A percentile compares a stretch with the other conserved stretches of the same genome.
phyloP scores from a whole-genome alignment of 257 asterid species.

The Buddleja alternifolia region DNA sequence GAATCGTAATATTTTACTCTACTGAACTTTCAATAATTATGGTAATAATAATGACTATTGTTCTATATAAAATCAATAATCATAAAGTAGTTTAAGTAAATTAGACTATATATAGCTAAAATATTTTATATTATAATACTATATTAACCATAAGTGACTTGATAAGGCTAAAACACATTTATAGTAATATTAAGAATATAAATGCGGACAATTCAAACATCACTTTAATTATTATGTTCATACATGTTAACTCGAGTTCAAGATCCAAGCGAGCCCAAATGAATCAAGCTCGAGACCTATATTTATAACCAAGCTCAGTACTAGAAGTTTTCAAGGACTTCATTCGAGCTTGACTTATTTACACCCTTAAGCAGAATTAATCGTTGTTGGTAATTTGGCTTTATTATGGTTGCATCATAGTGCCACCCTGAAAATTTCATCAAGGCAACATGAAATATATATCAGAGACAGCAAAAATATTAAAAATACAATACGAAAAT shows the following conservation, averaged over 20 bases:
- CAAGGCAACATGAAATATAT: not conserved
- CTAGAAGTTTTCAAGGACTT: not conserved
- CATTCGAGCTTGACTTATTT: not conserved
- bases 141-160: too few relatives aligned
- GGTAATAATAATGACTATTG: too few relatives aligned
- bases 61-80: too few relatives aligned
- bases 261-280: not conserved
- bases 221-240: not conserved
- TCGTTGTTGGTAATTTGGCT: not conserved
- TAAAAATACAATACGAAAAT: not conserved
- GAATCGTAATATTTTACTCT: too few relatives aligned
- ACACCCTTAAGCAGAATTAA: not conserved
- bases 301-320: too few relatives aligned
- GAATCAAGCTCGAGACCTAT: not conserved
- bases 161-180: too few relatives aligned
- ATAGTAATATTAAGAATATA: not conserved
- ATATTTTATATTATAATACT: too few relatives aligned
- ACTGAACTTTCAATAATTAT: too few relatives aligned
- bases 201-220: not conserved
- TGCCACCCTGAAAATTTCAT: not conserved
- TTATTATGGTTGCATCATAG: not conserved
- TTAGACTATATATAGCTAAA: too few relatives aligned
- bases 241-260: not conserved
- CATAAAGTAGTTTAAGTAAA: too few relatives aligned
- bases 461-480: not conserved